phyloP scores from a whole-genome alignment of 805 yeast species.

The Zygotorulaspora florentina region DNA sequence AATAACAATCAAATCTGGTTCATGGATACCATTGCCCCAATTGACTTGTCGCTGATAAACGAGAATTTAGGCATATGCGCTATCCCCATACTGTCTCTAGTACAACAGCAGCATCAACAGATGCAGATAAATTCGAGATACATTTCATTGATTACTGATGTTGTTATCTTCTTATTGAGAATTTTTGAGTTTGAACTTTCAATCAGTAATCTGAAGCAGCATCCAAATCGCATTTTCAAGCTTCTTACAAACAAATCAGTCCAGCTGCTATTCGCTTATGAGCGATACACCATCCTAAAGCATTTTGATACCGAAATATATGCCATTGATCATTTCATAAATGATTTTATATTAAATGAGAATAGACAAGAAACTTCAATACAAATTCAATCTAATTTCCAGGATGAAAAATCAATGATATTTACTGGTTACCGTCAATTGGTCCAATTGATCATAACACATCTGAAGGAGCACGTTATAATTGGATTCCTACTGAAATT shows the following conservation, averaged over 20 bases:
- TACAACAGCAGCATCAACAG: conserved; percentile 5
- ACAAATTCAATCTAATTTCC: conserved; percentile 16
- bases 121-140: conserved; percentile 8
- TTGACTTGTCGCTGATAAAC: conserved; percentile 17
- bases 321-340: conserved; percentile 16
- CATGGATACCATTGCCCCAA: conserved; percentile 11
- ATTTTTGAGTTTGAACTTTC: conserved; percentile 10
- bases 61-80: conserved; percentile 21
- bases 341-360: conserved; percentile 14
- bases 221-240: conserved; percentile 10
- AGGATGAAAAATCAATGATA: conserved; percentile 12
- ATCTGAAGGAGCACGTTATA: conserved; percentile 17
- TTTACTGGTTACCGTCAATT: conserved; percentile 17
- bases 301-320: conserved; percentile 1
- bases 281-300: conserved; percentile 1
- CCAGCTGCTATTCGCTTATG: conserved; percentile 16
- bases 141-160: conserved; percentile 17
- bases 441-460: conserved; percentile 8
- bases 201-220: conserved; percentile 5
- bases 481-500: conserved; percentile 13
- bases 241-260: conserved; percentile 21
- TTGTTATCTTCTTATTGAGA: conserved; percentile 17
- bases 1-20: conserved; percentile 11
- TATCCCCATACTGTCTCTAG: conserved; percentile 16
- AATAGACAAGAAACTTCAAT: conserved; percentile 14